Percentiles rank a stretch among this genome's conserved stretches.
Conservation (phyloP, 345 rosid genomes). For the Passiflora organensis region DNA sequence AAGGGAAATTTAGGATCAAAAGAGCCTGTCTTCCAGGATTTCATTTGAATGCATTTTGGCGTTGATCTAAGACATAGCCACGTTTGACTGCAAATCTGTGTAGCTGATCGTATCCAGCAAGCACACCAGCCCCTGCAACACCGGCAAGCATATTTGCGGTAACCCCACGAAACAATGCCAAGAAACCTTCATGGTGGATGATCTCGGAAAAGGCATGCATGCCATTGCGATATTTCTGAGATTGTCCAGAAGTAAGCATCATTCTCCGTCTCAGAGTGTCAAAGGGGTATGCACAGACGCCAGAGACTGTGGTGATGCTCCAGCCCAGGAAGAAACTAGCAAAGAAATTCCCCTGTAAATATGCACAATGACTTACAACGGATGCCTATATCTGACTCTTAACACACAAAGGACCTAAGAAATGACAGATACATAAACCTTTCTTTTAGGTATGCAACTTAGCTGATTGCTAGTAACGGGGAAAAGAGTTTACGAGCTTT, state of each 20-base stretch:
- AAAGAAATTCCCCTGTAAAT: slow-evolving; percentile 71
- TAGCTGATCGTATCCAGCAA: slow-evolving; percentile 87
- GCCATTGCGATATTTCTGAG: slow-evolving; percentile 51
- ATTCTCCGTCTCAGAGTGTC: slow-evolving; percentile 85
- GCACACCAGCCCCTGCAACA: slow-evolving; percentile 91
- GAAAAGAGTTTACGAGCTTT: neutral
- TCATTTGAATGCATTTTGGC: slow-evolving; percentile 29
- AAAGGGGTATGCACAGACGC: slow-evolving; percentile 86
- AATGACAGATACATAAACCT: too few relatives aligned
- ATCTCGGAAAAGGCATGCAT: slow-evolving; percentile 70
- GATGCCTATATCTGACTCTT: too few relatives aligned
- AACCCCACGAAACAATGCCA: slow-evolving; percentile 68
- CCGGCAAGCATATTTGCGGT: slow-evolving; percentile 96
- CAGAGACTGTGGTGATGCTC: slow-evolving; percentile 82
- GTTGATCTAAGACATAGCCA: slow-evolving; percentile 33
- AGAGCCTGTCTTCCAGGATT: neutral
- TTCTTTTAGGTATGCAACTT: neutral
- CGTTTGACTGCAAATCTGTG: slow-evolving; percentile 52
- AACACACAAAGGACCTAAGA: too few relatives aligned
- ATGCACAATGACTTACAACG: too few relatives aligned
- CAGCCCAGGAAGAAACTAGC: slow-evolving; percentile 89
- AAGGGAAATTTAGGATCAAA: too few relatives aligned
- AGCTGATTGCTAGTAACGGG: neutral
- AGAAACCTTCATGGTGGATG: slow-evolving; percentile 54
- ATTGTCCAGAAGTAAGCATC: slow-evolving; percentile 93